These are phyloP conservation scores for Agrocybe chaxingu DNA, from an alignment of 768 basidiomycete genomes.

Conservation along the genomic window DNA sequence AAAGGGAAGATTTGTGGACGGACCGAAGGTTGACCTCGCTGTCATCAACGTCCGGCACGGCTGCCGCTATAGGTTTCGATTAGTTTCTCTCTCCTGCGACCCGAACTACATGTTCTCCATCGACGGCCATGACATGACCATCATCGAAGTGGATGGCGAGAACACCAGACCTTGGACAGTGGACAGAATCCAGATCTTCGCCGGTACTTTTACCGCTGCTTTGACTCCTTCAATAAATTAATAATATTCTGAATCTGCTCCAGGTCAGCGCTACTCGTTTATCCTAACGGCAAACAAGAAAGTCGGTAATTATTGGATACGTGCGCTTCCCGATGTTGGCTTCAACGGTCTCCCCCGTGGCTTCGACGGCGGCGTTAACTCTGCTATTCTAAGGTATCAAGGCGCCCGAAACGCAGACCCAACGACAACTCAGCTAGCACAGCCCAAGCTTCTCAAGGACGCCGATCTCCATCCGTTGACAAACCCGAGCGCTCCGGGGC, in stretches of 20 bases:
- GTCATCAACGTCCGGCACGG: constrained; percentile 36
- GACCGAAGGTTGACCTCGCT: constrained; percentile 29
- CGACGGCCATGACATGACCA: constrained; percentile 30
- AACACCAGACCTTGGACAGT: constrained; percentile 26
- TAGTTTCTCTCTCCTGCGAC: constrained; percentile 45
- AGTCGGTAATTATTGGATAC: constrained; percentile 41
- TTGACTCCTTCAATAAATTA: too few relatives aligned
- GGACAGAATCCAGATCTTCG: constrained; percentile 38
- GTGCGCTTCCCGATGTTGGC: constrained; percentile 29
- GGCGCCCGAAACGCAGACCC: constrained; percentile 32
- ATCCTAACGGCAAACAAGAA: constrained; percentile 27
- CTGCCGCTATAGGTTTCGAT: constrained; percentile 48
- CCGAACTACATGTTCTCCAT: constrained; percentile 35
- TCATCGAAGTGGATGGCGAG: constrained; percentile 41
- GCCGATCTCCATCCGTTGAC: constrained; percentile 19
- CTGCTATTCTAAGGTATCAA: constrained; percentile 41
- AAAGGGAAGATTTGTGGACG: constrained; percentile 35
- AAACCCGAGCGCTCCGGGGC: constrained; percentile 18
- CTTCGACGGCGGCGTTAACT: constrained; percentile 26
- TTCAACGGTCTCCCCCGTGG: neutral
- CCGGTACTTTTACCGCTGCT: constrained; percentile 19
- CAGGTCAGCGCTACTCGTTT: constrained; percentile 49
- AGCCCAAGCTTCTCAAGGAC: constrained; percentile 15
- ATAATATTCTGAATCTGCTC: too few relatives aligned
- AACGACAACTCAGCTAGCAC: constrained; percentile 5